Base-by-base conservation (phyloP, 768 basidiomycete genomes). In the Podaxis rugospora region DNA sequence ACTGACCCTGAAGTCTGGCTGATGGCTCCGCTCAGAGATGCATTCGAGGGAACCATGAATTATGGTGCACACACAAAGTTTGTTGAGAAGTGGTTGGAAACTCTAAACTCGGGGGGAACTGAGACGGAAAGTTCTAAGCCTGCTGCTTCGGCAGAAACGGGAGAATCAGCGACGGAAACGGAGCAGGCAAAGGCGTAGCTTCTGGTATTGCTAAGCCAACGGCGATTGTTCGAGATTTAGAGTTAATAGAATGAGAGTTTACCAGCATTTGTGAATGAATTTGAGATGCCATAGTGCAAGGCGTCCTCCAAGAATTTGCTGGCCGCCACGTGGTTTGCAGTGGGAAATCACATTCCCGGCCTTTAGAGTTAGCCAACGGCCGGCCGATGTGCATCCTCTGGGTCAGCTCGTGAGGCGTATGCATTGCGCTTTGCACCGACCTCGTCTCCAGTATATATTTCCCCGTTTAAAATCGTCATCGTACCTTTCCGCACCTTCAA, bases 11-110 rank as follows among this genome's bases (percentile, higher is more conserved):
- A 25, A 11, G 18, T 46, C 32, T 1, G 55, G 37, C 28, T 62
- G 52, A 66, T 56, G 16, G 57, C 16, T 23, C 50, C 23, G 47
- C 23, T 62, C 67, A 88, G 88, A 65, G 87, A 84, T 64, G 81
- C 79, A 1, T 68, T 86, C 36, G 86, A 84, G 59, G 76, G 85
- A 0, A 84, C 81, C 6, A 69, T 90, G 63, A 86, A 85, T 69
- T 87, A 79, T 68, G 79, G 75, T 28, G 87, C 83, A 0, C 92
- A 93, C 65, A 73, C 79, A 28, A 87, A 86, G 69, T 92, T 92
- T 66, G 87, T 91, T 5, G 79, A 81, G 40, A 85, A 85, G 68
- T 86, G 85, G 78, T 75, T 92, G 40, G 80, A 80, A 59, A 82
- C 76, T 64, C 70, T 87, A 53, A 76, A 42, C 23, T 36, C 36